Conservation (phyloP, 805 yeast genomes). For the Candida palmyrensis region DNA sequence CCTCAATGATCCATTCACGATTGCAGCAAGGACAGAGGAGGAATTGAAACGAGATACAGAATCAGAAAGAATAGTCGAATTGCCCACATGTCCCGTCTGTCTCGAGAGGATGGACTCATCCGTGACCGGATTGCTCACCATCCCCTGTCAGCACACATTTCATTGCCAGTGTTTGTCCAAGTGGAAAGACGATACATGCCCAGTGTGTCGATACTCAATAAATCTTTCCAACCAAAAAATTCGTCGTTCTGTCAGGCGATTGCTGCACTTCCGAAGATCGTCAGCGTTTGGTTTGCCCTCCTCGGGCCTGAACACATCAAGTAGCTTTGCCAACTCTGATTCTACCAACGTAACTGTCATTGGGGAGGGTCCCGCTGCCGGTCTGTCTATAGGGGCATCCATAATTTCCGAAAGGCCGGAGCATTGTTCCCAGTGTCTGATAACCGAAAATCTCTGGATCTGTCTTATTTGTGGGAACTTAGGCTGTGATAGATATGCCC, state of each 20-base stretch:
- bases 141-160: conserved; percentile 89
- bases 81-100: conserved; percentile 93
- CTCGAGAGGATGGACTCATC: conserved; percentile 81
- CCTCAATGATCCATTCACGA: conserved; percentile 69
- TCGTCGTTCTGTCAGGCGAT: conserved; percentile 26
- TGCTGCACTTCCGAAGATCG: conserved; percentile 19
- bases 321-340: too few species aligned
- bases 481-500: conserved; percentile 85
- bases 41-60: neutral
- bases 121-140: conserved; percentile 76
- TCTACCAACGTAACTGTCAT: neutral
- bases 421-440: conserved; percentile 54
- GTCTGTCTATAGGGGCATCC: neutral
- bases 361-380: neutral
- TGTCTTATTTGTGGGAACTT: conserved; percentile 86
- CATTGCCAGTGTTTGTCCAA: conserved; percentile 84
- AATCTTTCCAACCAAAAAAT: conserved; percentile 30
- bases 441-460: conserved; percentile 70
- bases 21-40: conserved; percentile 6
- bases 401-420: too few species aligned
- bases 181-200: conserved; percentile 90
- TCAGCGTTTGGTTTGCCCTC: conserved; percentile 1
- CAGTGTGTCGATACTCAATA: conserved; percentile 80
- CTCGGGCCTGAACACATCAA: neutral
- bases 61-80: conserved; percentile 37